Percentiles rank a stretch among this genome's conserved stretches.
Conservation (phyloP, 2,329 filamentous ascomycete genomes). For the Aplosporella prunicola region DNA sequence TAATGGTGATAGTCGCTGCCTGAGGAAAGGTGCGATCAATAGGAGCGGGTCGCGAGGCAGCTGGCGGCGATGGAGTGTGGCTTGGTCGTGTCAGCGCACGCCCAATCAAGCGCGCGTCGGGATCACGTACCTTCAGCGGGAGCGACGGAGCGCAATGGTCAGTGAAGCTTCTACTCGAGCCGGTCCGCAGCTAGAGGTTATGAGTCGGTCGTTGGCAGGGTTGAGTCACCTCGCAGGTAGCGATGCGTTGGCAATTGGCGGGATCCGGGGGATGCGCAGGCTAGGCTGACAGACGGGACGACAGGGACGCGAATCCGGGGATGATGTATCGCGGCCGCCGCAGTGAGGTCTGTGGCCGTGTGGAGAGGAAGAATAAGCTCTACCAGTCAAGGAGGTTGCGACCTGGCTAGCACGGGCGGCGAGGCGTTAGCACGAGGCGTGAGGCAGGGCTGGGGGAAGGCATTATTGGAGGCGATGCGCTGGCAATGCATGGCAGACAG, state of each 20-base stretch:
- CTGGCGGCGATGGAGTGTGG: slow-evolving; percentile 24
- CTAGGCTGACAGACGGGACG: slow-evolving; percentile 13
- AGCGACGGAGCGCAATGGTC: slow-evolving; percentile 14
- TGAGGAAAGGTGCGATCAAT: too few relatives aligned
- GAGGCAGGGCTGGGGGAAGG: slow-evolving; percentile 23
- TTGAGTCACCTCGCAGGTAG: slow-evolving; percentile 28
- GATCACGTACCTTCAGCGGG: slow-evolving; percentile 14
- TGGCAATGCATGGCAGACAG: slow-evolving; percentile 30
- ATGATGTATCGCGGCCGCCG: not conserved
- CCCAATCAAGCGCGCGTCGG: slow-evolving; percentile 19
- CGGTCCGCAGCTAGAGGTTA: slow-evolving; percentile 15
- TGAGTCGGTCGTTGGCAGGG: slow-evolving; percentile 22
- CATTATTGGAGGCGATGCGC: slow-evolving; percentile 34
- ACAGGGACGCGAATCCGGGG: not conserved
- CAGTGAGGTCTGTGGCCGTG: slow-evolving; percentile 19
- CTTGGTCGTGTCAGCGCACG: slow-evolving; percentile 21
- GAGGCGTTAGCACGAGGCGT: slow-evolving; percentile 8
- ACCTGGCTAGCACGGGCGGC: slow-evolving; percentile 17
- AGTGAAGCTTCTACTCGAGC: slow-evolving; percentile 7
- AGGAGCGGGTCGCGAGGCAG: slow-evolving; percentile 17
- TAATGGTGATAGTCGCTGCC: too few relatives aligned
- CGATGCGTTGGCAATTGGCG: slow-evolving; percentile 35
- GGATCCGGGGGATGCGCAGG: slow-evolving; percentile 22
- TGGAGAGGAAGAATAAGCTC: slow-evolving; percentile 20
- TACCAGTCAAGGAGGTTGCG: slow-evolving; percentile 27